phyloP scores from a whole-genome alignment of 2,329 filamentous ascomycete species.

The Cladosporium sp. region DNA sequence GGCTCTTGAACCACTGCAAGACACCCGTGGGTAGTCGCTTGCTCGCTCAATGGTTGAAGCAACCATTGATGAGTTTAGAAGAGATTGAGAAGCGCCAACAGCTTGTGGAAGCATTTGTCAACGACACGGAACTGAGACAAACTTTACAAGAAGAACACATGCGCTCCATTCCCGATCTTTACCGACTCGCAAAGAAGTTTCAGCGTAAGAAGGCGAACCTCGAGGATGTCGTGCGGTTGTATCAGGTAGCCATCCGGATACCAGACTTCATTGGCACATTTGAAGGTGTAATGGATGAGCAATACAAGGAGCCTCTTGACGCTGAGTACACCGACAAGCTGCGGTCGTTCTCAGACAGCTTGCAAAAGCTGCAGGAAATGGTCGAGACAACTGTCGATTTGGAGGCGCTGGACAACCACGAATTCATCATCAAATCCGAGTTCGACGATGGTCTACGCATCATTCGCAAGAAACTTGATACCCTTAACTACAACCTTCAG shows the following conservation, averaged over 20 bases:
- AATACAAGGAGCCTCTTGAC: slow-evolving; percentile 83
- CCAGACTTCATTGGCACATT: slow-evolving; percentile 86
- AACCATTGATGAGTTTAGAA: slow-evolving; percentile 84
- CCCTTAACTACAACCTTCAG: slow-evolving; percentile 75
- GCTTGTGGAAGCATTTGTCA: slow-evolving; percentile 89
- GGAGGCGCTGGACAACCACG: slow-evolving; percentile 90
- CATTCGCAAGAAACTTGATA: slow-evolving; percentile 89
- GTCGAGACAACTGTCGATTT: slow-evolving; percentile 97
- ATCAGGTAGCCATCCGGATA: slow-evolving; percentile 88
- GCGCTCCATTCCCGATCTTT: slow-evolving; percentile 87
- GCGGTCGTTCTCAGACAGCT: slow-evolving; percentile 65
- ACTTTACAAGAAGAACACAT: slow-evolving; percentile 96
- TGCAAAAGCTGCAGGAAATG: slow-evolving; percentile 91
- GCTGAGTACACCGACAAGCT: slow-evolving; percentile 82
- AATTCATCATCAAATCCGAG: slow-evolving; percentile 98
- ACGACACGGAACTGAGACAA: slow-evolving; percentile 87
- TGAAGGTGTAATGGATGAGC: slow-evolving; percentile 91
- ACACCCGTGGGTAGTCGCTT: slow-evolving; percentile 87
- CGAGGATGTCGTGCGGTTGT: slow-evolving; percentile 92
- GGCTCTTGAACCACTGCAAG: slow-evolving; percentile 94
- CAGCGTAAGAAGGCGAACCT: slow-evolving; percentile 86
- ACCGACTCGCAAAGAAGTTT: slow-evolving; percentile 89
- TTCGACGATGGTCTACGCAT: slow-evolving; percentile 84
- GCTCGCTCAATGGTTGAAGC: slow-evolving; percentile 94
- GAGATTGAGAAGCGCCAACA: slow-evolving; percentile 92